These are phyloP conservation scores for Pichia gijzeniarum DNA, from an alignment of 805 yeast genomes.

Conservation along the genomic window DNA sequence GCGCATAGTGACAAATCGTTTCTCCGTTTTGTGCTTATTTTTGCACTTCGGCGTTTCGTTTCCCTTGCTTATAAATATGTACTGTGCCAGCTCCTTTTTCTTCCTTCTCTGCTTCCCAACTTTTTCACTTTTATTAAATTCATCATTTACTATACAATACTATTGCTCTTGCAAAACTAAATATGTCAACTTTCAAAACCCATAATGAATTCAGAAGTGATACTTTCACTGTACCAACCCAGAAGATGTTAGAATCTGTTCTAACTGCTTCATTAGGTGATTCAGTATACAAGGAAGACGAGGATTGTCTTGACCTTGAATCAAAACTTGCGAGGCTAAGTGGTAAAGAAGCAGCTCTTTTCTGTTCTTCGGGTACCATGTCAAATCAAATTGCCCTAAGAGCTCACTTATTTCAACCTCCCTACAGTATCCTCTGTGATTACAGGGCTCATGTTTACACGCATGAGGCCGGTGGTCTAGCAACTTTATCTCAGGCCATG, in stretches of 20 bases:
- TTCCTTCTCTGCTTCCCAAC: neutral
- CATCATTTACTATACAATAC: too few species aligned
- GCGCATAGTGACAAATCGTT: too few species aligned
- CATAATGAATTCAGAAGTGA: constrained; percentile 63
- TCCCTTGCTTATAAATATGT: too few species aligned
- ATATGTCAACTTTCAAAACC: constrained; percentile 3
- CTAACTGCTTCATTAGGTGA: constrained; percentile 65
- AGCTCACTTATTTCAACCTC: constrained; percentile 72
- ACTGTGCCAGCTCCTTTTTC: neutral
- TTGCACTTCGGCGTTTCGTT: too few species aligned
- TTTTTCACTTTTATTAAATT: too few species aligned
- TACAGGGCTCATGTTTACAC: constrained; percentile 76
- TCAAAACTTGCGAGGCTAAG: constrained; percentile 55
- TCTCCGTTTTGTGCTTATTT: too few species aligned
- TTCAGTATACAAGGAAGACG: constrained; percentile 83
- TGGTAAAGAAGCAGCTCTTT: constrained; percentile 77
- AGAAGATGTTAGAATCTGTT: constrained; percentile 61
- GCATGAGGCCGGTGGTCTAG: constrained; percentile 89
- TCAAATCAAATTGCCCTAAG: constrained; percentile 85
- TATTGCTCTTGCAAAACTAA: too few species aligned
- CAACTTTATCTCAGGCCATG: constrained; percentile 87
- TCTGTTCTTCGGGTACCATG: constrained; percentile 83
- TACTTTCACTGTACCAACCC: constrained; percentile 86
- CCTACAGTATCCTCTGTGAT: constrained; percentile 78
- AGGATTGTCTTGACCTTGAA: constrained; percentile 60